A percentile compares a stretch with the other conserved stretches of the same genome.
Conservation (phyloP, 768 basidiomycete species). For the Saitozyma sp. region DNA sequence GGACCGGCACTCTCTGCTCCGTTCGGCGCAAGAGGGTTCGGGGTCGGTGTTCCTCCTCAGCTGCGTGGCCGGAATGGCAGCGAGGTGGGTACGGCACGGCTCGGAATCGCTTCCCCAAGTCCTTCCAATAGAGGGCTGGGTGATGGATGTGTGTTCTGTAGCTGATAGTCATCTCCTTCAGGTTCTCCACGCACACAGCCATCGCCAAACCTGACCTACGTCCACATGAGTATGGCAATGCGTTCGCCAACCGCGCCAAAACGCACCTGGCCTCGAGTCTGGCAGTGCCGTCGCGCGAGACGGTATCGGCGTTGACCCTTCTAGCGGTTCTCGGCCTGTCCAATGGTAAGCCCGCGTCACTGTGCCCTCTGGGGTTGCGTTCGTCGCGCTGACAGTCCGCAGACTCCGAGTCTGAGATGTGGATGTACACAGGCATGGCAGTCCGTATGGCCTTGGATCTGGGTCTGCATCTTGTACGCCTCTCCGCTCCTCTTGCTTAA, state of each 20-base stretch:
- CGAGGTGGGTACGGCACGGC: conserved; percentile 5
- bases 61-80: conserved; percentile 15
- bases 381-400: not conserved
- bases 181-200: conserved; percentile 14
- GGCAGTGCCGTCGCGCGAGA: conserved; percentile 10
- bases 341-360: not conserved
- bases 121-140: too few species aligned
- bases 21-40: too few species aligned
- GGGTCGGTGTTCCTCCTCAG: conserved; percentile 11
- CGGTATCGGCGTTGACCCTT: conserved; percentile 11
- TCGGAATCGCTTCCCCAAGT: too few species aligned
- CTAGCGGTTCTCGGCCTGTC: conserved; percentile 12
- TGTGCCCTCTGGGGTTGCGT: too few species aligned
- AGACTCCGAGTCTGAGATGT: conserved; percentile 15
- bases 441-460: conserved; percentile 24
- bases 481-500: not conserved
- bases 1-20: too few species aligned
- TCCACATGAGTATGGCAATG: conserved; percentile 8
- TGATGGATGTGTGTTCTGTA: not conserved
- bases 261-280: conserved; percentile 11
- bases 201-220: conserved; percentile 1
- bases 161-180: not conserved
- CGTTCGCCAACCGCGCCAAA: conserved; percentile 20
- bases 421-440: conserved; percentile 18
- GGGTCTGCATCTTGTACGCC: conserved; percentile 13